Base-by-base conservation (phyloP, 2,329 filamentous ascomycete genomes). In the Colletotrichum sp. region DNA sequence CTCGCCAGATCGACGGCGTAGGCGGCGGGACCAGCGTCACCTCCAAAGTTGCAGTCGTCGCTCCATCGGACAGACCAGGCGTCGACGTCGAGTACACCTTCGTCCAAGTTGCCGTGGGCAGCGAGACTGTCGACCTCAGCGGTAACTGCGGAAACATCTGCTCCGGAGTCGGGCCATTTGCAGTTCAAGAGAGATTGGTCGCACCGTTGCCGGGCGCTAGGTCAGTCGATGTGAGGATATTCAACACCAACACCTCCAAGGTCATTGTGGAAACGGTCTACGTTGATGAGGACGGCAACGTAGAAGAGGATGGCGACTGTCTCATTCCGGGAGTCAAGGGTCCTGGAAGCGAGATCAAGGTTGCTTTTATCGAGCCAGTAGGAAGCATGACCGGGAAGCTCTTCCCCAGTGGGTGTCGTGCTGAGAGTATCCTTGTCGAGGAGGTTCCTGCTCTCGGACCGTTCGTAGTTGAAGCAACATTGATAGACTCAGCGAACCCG, bases 141-240 rank as follows among this genome's bases (percentile, higher is more conserved):
- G 90, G 91, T 3, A 93, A 92, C 75, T 93, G 92, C 78, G 92
- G 91, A 6, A 93, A 93, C 77, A 91, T 93, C 87, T 89, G 85
- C n/a, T 87, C 88, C 22, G 90, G 88, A 0, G 87, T 93, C 34
- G 92, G 90, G 0, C 91, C 92, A 0, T 93, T 90, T 80, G 91
- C 90, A 0, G 84, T 92, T 9, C 88, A 93, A 76, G 84, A 89
- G 36, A 84, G 88, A 87, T 9, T 86, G 87, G 72, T 84, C 71
- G 36, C 55, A 1, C 77, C 82, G 11, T 16, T 74, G 15, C 79
- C 77, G 16, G 76, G 80, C 71, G 69, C 69, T 15, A 62, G 30
- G 22, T 32, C 27, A 4, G 36, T 72, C 8, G 72, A 75, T 36
- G 77, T 85, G 80, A 61, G 88, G 77, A 89, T 93, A 8, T 89